Evolutionary conservation across 106 monocot species (phyloP).

Genomic region (Hemerocallis citrina): DNA sequence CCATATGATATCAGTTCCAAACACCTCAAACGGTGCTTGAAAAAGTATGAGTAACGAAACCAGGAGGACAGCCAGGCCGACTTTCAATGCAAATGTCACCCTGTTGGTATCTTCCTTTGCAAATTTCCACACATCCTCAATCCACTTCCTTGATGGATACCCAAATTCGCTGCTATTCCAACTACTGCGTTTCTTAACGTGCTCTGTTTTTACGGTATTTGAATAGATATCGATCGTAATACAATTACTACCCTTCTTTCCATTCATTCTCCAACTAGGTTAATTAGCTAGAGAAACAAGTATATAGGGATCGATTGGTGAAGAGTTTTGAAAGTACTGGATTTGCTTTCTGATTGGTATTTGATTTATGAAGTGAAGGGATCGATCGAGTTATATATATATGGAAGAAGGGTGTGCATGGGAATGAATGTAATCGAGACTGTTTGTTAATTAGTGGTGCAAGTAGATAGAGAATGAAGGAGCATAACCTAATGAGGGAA

Average conservation of each 20-base stretch:
- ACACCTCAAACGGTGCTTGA: slow-evolving; percentile 33
- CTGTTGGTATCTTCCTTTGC: slow-evolving; percentile 48
- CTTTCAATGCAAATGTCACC: slow-evolving; percentile 54
- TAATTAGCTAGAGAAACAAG: background rate
- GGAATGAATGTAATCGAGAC: too few species aligned
- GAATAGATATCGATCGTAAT: slow-evolving; percentile 21
- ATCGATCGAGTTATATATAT: too few species aligned
- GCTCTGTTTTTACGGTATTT: background rate
- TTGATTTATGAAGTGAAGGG: background rate
- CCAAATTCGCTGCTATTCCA: background rate
- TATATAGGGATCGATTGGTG: too few species aligned
- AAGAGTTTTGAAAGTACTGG: background rate
- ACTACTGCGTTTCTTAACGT: slow-evolving; percentile 15
- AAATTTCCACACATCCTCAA: slow-evolving; percentile 46
- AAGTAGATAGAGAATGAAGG: slow-evolving; percentile 5
- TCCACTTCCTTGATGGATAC: slow-evolving; percentile 29
- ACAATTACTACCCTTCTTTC: slow-evolving; percentile 31
- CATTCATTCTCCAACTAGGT: slow-evolving; percentile 31
- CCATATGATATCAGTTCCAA: slow-evolving; percentile 61
- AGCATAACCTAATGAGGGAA: slow-evolving; percentile 8
- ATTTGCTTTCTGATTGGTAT: background rate
- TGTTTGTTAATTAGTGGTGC: too few species aligned
- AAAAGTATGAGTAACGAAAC: slow-evolving; percentile 69
- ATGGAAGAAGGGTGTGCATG: background rate
- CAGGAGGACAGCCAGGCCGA: slow-evolving; percentile 50